Evolutionary conservation across 2,329 filamentous ascomycete genomes (phyloP).

Genomic region (Hymenoscyphus linearis): DNA sequence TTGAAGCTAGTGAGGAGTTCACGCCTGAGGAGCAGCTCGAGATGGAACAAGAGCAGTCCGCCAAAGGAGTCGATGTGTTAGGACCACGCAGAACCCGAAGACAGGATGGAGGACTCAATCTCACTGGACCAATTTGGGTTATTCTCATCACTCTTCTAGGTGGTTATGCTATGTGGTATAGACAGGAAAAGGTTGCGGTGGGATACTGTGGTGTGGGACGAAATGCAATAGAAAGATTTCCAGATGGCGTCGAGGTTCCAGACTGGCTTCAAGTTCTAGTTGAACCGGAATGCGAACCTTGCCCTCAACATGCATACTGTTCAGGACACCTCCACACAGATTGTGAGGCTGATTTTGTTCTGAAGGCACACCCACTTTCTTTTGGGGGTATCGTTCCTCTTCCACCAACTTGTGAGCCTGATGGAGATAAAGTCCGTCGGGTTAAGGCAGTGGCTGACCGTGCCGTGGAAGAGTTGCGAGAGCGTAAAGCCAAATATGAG

Average conservation of each 20-base stretch:
- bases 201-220: slow-evolving; percentile 88
- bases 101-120: slow-evolving; percentile 42
- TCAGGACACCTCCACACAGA: slow-evolving; percentile 69
- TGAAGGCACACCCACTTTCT: slow-evolving; percentile 78
- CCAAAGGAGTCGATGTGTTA: slow-evolving; percentile 44
- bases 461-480: slow-evolving; percentile 78
- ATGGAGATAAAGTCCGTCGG: slow-evolving; percentile 83
- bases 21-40: slow-evolving; percentile 86
- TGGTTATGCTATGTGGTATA: slow-evolving; percentile 75
- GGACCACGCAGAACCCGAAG: slow-evolving; percentile 37
- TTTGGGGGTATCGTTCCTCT: slow-evolving; percentile 76
- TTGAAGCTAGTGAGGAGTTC: slow-evolving; percentile 84
- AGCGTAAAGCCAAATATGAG: slow-evolving; percentile 83
- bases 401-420: slow-evolving; percentile 87
- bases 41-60: slow-evolving; percentile 63
- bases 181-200: slow-evolving; percentile 92
- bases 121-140: slow-evolving; percentile 64
- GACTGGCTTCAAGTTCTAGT: slow-evolving; percentile 65
- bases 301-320: slow-evolving; percentile 86
- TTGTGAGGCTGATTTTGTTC: slow-evolving; percentile 83
- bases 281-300: slow-evolving; percentile 80
- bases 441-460: slow-evolving; percentile 84
- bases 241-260: slow-evolving; percentile 57
- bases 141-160: slow-evolving; percentile 65
- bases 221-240: slow-evolving; percentile 41